These are phyloP conservation scores for Ceratocystis papillata DNA, from an alignment of 2,329 filamentous ascomycete species.

Conservation along the genomic window DNA sequence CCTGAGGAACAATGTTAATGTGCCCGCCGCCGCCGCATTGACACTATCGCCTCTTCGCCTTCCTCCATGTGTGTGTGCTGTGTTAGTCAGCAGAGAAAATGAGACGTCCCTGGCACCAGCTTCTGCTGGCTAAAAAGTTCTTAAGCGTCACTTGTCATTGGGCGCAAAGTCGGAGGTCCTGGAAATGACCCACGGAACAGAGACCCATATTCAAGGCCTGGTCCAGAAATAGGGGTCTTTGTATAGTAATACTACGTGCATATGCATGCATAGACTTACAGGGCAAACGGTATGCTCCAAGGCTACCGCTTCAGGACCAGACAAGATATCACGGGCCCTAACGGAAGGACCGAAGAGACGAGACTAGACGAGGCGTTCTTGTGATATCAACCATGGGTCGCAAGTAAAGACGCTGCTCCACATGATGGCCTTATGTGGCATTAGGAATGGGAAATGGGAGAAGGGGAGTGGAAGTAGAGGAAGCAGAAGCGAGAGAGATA, in stretches of 20 bases:
- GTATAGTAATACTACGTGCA: not conserved
- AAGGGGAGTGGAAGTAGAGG: too few relatives aligned
- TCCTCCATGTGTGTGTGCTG: not conserved
- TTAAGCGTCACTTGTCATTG: not conserved
- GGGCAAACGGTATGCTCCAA: not conserved
- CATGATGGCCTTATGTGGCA: not conserved
- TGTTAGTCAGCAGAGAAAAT: not conserved
- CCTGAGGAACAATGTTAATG: not conserved
- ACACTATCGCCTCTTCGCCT: not conserved
- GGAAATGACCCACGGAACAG: not conserved
- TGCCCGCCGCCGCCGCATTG: not conserved
- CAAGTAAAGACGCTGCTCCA: not conserved
- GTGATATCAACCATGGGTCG: not conserved
- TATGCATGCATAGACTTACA: slow-evolving; percentile 1
- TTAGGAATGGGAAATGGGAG: too few relatives aligned
- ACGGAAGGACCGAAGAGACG: slow-evolving; percentile 8
- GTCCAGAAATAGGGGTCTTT: not conserved
- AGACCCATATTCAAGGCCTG: not conserved
- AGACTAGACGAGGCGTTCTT: not conserved
- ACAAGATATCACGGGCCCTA: slow-evolving; percentile 1
- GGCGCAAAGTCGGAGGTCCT: not conserved
- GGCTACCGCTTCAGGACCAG: not conserved
- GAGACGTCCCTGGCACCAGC: not conserved
- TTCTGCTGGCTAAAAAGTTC: not conserved
- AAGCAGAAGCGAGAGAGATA: not conserved